Conservation (phyloP, 108 stramenopile genomes). For the Cyclotella cryptica region DNA sequence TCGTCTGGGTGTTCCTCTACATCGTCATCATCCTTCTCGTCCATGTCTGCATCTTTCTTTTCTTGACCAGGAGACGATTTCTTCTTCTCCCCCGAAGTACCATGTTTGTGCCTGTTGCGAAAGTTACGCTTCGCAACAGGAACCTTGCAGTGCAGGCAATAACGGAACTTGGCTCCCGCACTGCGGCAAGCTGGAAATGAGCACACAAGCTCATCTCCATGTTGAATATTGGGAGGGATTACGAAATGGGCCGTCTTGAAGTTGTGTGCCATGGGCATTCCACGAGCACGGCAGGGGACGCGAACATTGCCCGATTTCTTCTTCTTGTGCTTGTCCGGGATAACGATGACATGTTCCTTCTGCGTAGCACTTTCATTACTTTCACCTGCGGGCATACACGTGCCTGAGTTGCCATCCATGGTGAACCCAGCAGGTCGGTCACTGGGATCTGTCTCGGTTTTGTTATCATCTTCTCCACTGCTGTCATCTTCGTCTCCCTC, state of each 20-base stretch:
- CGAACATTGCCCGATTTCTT: conserved; percentile 38
- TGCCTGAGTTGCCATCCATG: not conserved
- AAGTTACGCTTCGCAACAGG: conserved; percentile 88
- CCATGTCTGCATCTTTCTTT: conserved; percentile 5
- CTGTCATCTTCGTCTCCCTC: conserved; percentile 26
- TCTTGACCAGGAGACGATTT: not conserved
- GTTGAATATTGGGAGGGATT: conserved; percentile 81
- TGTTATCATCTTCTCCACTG: conserved; percentile 8
- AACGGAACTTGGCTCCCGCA: conserved; percentile 84
- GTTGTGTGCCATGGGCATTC: conserved; percentile 90
- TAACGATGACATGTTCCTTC: conserved; percentile 39
- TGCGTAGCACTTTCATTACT: conserved; percentile 19
- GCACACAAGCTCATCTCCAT: conserved; percentile 86
- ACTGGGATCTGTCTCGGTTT: not conserved
- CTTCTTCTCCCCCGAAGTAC: conserved; percentile 18
- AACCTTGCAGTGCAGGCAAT: conserved; percentile 74
- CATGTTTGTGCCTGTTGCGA: conserved; percentile 79
- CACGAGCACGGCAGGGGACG: conserved; percentile 84
- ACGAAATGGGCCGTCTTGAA: conserved; percentile 90
- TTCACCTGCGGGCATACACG: conserved; percentile 15
- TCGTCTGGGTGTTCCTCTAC: conserved; percentile 5
- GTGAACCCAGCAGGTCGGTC: not conserved
- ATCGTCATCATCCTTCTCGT: conserved; percentile 18
- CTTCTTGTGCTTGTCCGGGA: conserved; percentile 39
- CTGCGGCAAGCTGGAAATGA: conserved; percentile 80